Percentiles rank a stretch among this genome's conserved stretches.
These are phyloP conservation scores for Pseudevernia furfuracea DNA, from an alignment of 495 filamentous ascomycete species.

Conservation along the genomic window DNA sequence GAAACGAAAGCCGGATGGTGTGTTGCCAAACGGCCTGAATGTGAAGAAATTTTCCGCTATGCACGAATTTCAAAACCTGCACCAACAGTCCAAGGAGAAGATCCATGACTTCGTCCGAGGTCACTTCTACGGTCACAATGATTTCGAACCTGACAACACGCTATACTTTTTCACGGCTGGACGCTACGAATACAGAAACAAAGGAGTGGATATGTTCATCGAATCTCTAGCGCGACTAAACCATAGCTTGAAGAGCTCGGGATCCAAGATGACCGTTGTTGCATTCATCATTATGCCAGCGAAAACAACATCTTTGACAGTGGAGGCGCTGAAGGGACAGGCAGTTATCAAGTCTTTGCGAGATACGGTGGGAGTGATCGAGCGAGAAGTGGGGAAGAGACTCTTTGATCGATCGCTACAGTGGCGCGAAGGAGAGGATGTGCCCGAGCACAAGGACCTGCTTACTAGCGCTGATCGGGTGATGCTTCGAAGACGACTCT, in stretches of 20 bases:
- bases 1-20: constrained; percentile 95
- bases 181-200: constrained; percentile 95
- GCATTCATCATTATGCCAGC: constrained; percentile 99
- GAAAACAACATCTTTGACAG: constrained; percentile 90
- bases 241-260: constrained; percentile 74
- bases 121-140: constrained; percentile 97
- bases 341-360: constrained; percentile 92
- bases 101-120: constrained; percentile 97
- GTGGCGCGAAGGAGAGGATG: constrained; percentile 88
- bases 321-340: constrained; percentile 93
- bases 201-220: constrained; percentile 99
- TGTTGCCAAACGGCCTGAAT: constrained; percentile 92
- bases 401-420: constrained; percentile 87
- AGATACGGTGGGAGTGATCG: constrained; percentile 85
- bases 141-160: constrained; percentile 93
- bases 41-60: constrained; percentile 98
- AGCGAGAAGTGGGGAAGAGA: constrained; percentile 81
- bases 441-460: constrained; percentile 93
- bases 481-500: constrained; percentile 81
- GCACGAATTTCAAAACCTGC: constrained; percentile 98
- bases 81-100: constrained; percentile 92
- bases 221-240: constrained; percentile 91
- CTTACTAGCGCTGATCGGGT: constrained; percentile 87
- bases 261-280: constrained; percentile 92
- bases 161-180: constrained; percentile 97